phyloP scores from a whole-genome alignment of 2,329 filamentous ascomycete species.

The Coniochaeta sp. region DNA sequence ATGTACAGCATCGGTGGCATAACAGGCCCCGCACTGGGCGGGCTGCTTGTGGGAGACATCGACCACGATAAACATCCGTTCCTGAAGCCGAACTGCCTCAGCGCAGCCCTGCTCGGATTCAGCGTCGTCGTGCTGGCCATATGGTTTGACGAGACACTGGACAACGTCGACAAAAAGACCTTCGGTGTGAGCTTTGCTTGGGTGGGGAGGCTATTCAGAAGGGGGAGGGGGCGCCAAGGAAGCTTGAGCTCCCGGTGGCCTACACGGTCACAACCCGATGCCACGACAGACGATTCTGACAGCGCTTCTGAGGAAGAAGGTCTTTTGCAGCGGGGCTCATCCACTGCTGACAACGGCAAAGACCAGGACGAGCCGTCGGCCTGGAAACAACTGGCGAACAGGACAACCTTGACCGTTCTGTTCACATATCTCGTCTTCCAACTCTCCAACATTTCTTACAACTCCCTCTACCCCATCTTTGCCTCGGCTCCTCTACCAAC shows the following conservation, averaged over 20 bases:
- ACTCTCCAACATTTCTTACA: conserved; percentile 89
- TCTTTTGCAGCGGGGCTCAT: conserved; percentile 12
- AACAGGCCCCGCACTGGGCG: conserved; percentile 86
- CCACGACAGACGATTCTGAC: conserved; percentile 5
- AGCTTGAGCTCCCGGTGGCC: conserved; percentile 19
- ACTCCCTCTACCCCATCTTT: conserved; percentile 92
- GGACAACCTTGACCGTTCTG: conserved; percentile 75
- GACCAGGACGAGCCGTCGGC: conserved; percentile 38
- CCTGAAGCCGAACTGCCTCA: conserved; percentile 74
- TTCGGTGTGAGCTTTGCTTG: conserved; percentile 18
- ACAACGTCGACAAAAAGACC: conserved; percentile 27
- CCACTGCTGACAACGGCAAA: conserved; percentile 27
- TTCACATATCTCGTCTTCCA: conserved; percentile 89
- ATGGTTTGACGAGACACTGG: conserved; percentile 81
- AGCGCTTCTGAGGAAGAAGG: conserved; percentile 14
- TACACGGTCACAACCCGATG: conserved; percentile 3
- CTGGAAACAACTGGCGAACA: conserved; percentile 60
- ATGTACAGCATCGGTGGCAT: conserved; percentile 95
- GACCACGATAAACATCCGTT: conserved; percentile 67
- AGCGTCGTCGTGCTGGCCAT: conserved; percentile 70
- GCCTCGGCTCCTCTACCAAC: conserved; percentile 67
- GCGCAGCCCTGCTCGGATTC: conserved; percentile 62
- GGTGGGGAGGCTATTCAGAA: conserved; percentile 19
- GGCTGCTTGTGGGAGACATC: conserved; percentile 64
- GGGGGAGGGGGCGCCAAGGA: conserved; percentile 12